These are phyloP conservation scores for Spizellomyces punctatus DNA, from an alignment of 192 early-diverging fungal species.

Conservation along the genomic window DNA sequence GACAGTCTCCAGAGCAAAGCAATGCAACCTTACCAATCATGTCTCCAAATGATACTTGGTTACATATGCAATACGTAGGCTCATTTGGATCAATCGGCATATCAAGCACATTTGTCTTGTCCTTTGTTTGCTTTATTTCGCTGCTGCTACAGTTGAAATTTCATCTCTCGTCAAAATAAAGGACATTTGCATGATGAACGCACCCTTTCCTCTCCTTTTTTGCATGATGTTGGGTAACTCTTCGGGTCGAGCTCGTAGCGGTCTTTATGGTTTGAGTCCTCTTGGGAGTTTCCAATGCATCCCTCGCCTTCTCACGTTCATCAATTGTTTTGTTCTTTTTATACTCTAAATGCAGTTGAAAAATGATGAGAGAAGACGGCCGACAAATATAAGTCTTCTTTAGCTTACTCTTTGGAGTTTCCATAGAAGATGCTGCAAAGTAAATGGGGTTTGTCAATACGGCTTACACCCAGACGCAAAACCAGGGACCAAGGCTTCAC, in stretches of 20 bases:
- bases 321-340: slow-evolving; percentile 15
- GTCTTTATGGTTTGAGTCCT: background rate
- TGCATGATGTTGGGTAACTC: background rate
- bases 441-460: no score
- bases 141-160: no score
- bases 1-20: background rate
- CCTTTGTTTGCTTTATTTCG: slow-evolving; percentile 27
- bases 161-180: no score
- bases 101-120: slow-evolving; percentile 34
- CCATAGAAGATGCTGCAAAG: no score
- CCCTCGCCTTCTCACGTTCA: background rate
- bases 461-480: no score
- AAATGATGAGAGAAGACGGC: background rate
- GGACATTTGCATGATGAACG: no score
- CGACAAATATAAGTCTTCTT: no score
- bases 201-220: no score
- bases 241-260: no score
- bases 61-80: slow-evolving; percentile 94
- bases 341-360: background rate
- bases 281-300: background rate
- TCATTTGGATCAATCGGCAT: slow-evolving; percentile 95
- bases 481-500: no score
- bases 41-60: slow-evolving; percentile 93
- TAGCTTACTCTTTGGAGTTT: no score
- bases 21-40: slow-evolving; percentile 76